Base-by-base conservation (phyloP, 2,329 filamentous ascomycete genomes). In the Aspergillus brasiliensis region DNA sequence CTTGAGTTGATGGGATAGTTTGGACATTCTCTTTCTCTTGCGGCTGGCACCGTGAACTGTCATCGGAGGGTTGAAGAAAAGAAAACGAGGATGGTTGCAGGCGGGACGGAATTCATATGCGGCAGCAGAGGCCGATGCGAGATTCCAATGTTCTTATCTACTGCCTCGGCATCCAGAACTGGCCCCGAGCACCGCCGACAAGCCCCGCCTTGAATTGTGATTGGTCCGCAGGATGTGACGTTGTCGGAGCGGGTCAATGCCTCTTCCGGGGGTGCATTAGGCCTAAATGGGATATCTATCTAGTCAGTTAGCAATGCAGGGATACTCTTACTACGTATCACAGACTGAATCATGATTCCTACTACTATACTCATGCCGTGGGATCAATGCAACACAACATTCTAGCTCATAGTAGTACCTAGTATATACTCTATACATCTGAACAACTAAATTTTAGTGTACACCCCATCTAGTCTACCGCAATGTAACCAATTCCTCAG, bases 1-100 rank as follows among this genome's bases (percentile, higher is more conserved):
- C 77, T 92, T 93, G 67, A 94, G 82, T 52, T 85, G 78, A 1
- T 84, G 81, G 1, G 89, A 90, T 19, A 94, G 83, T 74, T 91
- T 92, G 6, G 89, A 87, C 89, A 91, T 92, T 27, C 28, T 49
- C 13, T 21, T 44, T 44, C 40, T 19, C n/a, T 44, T 44, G 40
- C 40, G 19, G 6, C 40, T 44, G 40, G 13, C 19, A 21, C 19
- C 40, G 13, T 13, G 19, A 13, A 21, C 19, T 5, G 11, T 44
- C 40, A 44, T 44, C 10, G 40, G 19, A n/a, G n/a, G 19, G 8
- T 19, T 44, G 40, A 17, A 19, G 40, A 15, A 4, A 13, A 5
- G 31, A 34, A 11, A 34, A 34, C 11, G 31, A 34, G 31, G 31
- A 34, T n/a, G n/a, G 31, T 10, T 44, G 19, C n/a, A 44, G 19